Conservation (phyloP, 2,329 filamentous ascomycete genomes). For the Microsporum audouinii region DNA sequence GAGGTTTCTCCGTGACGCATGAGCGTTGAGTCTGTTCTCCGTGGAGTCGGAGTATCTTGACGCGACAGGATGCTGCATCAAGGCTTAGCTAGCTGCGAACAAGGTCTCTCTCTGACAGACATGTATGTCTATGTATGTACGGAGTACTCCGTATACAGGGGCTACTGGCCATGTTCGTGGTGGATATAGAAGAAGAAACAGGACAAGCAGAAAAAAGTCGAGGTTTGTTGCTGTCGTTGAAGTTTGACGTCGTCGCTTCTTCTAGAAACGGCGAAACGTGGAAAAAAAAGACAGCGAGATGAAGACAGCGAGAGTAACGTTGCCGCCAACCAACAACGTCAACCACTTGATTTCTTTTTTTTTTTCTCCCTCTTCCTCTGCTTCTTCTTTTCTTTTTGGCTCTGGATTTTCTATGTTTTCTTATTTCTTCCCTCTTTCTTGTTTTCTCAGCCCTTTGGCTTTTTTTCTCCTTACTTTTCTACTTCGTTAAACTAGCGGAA, state of each 20-base stretch:
- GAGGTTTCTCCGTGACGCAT: neutral
- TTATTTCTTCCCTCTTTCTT: neutral
- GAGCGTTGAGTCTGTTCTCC: neutral
- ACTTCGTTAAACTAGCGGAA: neutral
- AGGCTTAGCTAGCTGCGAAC: neutral
- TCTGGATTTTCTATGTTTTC: neutral
- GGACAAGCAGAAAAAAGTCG: neutral
- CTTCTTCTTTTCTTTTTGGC: neutral
- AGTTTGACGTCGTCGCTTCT: neutral
- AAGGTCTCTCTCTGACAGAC: neutral
- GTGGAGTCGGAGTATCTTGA: constrained; percentile 1
- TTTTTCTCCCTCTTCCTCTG: neutral
- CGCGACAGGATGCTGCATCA: constrained; percentile 3
- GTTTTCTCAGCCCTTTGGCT: neutral
- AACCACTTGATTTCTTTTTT: neutral
- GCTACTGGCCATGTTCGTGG: neutral
- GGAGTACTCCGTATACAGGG: neutral
- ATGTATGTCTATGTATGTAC: too few relatives aligned
- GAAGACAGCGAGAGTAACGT: neutral
- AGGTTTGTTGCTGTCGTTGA: neutral
- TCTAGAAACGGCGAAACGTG: neutral
- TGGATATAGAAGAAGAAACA: neutral
- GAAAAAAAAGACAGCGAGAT: neutral
- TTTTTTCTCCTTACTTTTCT: constrained; percentile 5
- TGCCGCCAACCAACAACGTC: neutral